Percentiles rank a stretch among this genome's conserved stretches.
phyloP scores from a whole-genome alignment of 495 filamentous ascomycete species.

The Staphylotrichum longicolle region DNA sequence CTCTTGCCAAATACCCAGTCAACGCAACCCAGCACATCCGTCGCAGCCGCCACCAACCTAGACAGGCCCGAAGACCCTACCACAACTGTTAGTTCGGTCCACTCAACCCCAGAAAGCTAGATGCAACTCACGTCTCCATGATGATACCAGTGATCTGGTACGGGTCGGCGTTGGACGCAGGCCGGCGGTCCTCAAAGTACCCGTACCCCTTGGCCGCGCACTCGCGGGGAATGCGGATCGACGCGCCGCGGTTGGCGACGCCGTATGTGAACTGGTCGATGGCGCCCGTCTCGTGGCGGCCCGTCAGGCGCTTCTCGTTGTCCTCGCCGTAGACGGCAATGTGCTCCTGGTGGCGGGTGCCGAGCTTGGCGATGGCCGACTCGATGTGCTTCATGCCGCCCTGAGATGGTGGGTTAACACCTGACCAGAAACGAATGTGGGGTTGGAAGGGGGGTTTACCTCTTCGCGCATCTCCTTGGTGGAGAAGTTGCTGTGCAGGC shows the following conservation, averaged over 20 bases:
- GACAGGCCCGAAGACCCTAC: constrained; percentile 13
- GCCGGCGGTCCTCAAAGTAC: constrained; percentile 97
- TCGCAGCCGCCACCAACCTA: background rate
- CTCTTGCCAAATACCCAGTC: background rate
- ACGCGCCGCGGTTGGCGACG: constrained; percentile 90
- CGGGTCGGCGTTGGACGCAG: constrained; percentile 92
- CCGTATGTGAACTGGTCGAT: constrained; percentile 96
- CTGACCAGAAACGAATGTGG: background rate
- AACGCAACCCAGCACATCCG: background rate
- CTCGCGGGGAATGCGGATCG: constrained; percentile 87
- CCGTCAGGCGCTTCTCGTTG: constrained; percentile 88
- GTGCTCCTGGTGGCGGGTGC: constrained; percentile 87
- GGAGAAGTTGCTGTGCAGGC: constrained; percentile 93
- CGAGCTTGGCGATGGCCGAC: constrained; percentile 61
- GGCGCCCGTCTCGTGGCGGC: constrained; percentile 85
- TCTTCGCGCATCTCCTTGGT: constrained; percentile 70
- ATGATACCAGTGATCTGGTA: constrained; percentile 60
- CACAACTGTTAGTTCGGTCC: background rate
- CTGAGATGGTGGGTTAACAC: constrained; percentile 45
- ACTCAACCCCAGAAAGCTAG: no score
- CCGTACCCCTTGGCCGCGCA: constrained; percentile 90
- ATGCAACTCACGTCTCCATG: constrained; percentile 32
- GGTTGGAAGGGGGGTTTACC: background rate
- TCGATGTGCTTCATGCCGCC: constrained; percentile 94
- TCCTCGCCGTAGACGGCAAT: constrained; percentile 97